Evolutionary conservation across 352 stramenopile species (phyloP).

Genomic region (Pythium myriotylum): DNA sequence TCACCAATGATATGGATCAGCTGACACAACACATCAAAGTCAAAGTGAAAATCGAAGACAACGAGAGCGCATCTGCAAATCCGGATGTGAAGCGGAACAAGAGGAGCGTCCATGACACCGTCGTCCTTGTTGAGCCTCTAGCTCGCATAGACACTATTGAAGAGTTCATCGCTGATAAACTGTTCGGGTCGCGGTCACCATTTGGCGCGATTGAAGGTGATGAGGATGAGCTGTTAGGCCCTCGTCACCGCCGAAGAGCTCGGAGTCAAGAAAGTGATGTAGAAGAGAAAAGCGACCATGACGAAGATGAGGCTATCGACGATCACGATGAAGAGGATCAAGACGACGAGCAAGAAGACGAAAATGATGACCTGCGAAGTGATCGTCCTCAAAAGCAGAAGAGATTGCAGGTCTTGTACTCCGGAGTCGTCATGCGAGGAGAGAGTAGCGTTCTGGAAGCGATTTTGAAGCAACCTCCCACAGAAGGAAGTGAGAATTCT

Average conservation of each 20-base stretch:
- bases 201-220: constrained; percentile 40
- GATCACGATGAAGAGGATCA: constrained; percentile 8
- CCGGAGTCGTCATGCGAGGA: constrained; percentile 31
- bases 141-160: constrained; percentile 80
- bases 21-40: constrained; percentile 79
- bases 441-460: constrained; percentile 73
- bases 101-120: constrained; percentile 55
- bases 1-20: constrained; percentile 59
- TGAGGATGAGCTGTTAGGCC: constrained; percentile 16
- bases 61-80: constrained; percentile 9
- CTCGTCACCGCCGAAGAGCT: constrained; percentile 20
- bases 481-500: background rate
- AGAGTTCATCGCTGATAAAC: constrained; percentile 70
- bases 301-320: background rate
- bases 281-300: constrained; percentile 23
- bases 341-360: constrained; percentile 13
- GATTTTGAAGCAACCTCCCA: constrained; percentile 43
- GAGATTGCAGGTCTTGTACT: constrained; percentile 45
- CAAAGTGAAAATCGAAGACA: constrained; percentile 59
- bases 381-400: constrained; percentile 21
- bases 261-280: constrained; percentile 34
- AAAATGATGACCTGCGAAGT: constrained; percentile 20
- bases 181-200: constrained; percentile 51
- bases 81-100: constrained; percentile 39
- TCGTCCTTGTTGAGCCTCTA: constrained; percentile 77